Evolutionary conservation across 805 yeast species (phyloP).

Genomic region (Saturnispora diversa): DNA sequence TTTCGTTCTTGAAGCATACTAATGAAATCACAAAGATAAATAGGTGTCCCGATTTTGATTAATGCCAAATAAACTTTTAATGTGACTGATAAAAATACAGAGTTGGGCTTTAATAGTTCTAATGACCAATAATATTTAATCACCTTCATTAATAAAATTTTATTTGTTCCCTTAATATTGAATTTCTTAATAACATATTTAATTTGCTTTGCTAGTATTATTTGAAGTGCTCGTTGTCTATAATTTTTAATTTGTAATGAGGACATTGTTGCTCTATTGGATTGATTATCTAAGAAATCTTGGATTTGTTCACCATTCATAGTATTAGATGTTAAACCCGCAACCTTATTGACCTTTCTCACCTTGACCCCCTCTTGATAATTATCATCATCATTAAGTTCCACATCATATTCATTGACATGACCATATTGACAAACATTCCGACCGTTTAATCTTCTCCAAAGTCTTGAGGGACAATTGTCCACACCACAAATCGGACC

Average conservation of each 20-base stretch:
- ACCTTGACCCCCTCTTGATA: constrained; percentile 38
- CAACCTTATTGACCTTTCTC: constrained; percentile 42
- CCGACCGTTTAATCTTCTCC: constrained; percentile 67
- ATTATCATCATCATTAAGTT: constrained; percentile 74
- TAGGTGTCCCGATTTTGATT: constrained; percentile 40
- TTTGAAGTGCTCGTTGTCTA: constrained; percentile 22
- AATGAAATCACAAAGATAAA: constrained; percentile 43
- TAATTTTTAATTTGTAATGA: constrained; percentile 12
- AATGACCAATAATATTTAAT: constrained; percentile 30
- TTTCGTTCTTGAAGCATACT: constrained; percentile 34
- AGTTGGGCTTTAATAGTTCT: background rate
- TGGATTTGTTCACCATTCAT: background rate
- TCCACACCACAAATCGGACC: constrained; percentile 88
- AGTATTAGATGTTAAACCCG: constrained; percentile 29
- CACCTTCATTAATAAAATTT: constrained; percentile 12
- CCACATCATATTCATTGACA: constrained; percentile 71
- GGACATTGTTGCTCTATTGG: constrained; percentile 13
- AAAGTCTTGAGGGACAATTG: constrained; percentile 76
- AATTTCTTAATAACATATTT: constrained; percentile 3
- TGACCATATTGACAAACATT: constrained; percentile 88
- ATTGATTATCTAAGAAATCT: constrained; percentile 12
- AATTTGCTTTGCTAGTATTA: constrained; percentile 22
- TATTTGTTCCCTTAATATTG: constrained; percentile 4
- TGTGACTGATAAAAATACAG: constrained; percentile 21
- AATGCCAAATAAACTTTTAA: constrained; percentile 42